Evolutionary conservation across 495 filamentous ascomycete genomes (phyloP), one percentile per base, ranked within the genome.

Genomic region (Umbilicaria muhlenbergii): DNA sequence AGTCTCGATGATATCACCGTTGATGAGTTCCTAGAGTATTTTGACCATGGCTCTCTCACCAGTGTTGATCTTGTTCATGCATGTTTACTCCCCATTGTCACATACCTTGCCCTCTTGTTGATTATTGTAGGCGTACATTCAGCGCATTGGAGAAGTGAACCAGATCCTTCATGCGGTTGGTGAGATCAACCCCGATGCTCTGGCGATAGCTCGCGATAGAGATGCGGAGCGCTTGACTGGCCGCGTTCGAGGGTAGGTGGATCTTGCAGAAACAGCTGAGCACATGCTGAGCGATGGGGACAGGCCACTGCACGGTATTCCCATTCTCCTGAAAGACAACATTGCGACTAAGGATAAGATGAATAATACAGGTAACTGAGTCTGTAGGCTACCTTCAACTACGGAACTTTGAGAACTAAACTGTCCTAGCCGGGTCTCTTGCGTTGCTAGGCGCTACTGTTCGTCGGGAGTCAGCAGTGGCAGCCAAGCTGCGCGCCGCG

Each of bases 171-270:
- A 54, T 35, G 55, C 57, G 10, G 65, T 71, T 14, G 57, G 55
- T 3, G 61, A 71, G 51, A 48, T 67, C 36, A 73, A 70, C 42
- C 64, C 66, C 0, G 64, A 68, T 55, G 69, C 68, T 13, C 34
- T 67, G 24, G 36, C 46, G 10, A 62, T 63, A 17, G 60, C 65
- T 8, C 44, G 47, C 12, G 47, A 49, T 0, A 43, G 62, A 6
- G 63, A 66, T 39, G 41, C 38, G 3, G 49, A 49, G 34, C 52
- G 62, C 11, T 50, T 51, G 16, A 12, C 32, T 11, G 49, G 48
- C 21, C 17, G 37, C 31, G 16, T 53, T 3, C 45, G 49, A 45
- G 49, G 49, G 49, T 49, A 45, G 11, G 42, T 28, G 34, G 21
- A 5, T 15, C 31, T 34, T 13, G 14, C 11, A 31, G 34, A 18